phyloP scores from a whole-genome alignment of 2,329 filamentous ascomycete species.

The Onygenales sp. region DNA sequence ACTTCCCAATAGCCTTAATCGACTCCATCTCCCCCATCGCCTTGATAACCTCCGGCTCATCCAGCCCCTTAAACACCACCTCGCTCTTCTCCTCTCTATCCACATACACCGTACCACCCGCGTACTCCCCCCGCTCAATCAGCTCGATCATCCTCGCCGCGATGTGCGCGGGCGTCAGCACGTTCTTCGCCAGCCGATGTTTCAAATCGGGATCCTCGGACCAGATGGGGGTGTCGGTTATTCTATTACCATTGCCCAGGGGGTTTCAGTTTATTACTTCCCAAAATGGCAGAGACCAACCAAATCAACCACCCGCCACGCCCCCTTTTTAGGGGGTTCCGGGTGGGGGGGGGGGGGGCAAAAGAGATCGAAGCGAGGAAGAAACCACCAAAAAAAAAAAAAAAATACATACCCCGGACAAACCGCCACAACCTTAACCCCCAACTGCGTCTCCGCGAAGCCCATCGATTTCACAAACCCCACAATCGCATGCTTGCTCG shows the following conservation, averaged over 20 bases:
- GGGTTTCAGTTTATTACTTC: not conserved
- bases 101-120: slow-evolving; percentile 13
- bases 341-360: not conserved
- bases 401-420: slow-evolving; percentile 19
- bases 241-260: not conserved
- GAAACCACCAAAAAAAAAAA: not conserved
- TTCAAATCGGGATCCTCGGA: slow-evolving; percentile 2
- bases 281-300: not conserved
- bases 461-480: slow-evolving; percentile 29
- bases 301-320: not conserved
- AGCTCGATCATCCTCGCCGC: slow-evolving; percentile 19
- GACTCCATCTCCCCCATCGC: not conserved
- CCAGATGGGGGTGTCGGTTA: slow-evolving; percentile 21
- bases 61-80: not conserved
- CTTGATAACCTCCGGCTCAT: not conserved
- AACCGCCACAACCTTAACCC: slow-evolving; percentile 25
- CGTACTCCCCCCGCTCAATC: slow-evolving; percentile 14
- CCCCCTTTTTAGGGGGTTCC: not conserved
- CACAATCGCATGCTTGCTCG: slow-evolving; percentile 30
- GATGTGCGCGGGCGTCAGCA: slow-evolving; percentile 15
- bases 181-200: no score
- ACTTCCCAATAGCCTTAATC: not conserved
- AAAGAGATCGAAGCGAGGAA: no score
- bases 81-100: not conserved
- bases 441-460: slow-evolving; percentile 20